Evolutionary conservation across 495 filamentous ascomycete species (phyloP), one percentile per base, ranked within the genome.

Genomic region (Polyplosphaeria fusca): DNA sequence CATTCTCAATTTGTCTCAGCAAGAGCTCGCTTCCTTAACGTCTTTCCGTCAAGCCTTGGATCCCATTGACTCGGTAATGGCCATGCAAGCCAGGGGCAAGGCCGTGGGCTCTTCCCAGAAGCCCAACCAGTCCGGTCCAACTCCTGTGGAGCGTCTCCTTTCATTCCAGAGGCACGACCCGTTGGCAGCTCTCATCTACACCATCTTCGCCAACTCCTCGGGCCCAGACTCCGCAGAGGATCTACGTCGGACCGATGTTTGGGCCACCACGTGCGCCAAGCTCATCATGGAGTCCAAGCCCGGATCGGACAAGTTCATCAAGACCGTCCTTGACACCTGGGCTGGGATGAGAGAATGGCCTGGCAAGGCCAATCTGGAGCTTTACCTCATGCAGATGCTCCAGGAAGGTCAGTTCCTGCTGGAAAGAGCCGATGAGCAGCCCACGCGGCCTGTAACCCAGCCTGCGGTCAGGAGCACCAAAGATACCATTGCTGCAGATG

Each of bases 371-470:
- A 91, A 88, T 61, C 85, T 98, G 76, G 91, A 96, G 74, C 84
- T 88, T 65, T 96, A 90, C 66, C 81, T 98, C 4, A 92, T 94
- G 88, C 85, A 89, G 67, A 86, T 92, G 54, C 80, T 98, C 18
- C 88, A 95, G 71, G 87, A 91, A 66, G 93, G 93, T 55, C 84
- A 88, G 23, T 96, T 96, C 67, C 73, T 98, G 50, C 76, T 96
- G 69, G 89, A 96, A 58, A 78, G 80, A 64, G 77, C 85, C 68
- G 80, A 87, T 73, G 85, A 89, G 73, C 66, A 72, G 68, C 56
- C 76, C 61, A 52, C 64, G 63, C 77, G 82, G 13, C 79, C 79
- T 23, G 75, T 81, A 55, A 82, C 88, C 63, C 87, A 88, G 42
- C 71, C 87, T 27, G 79, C 82, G 35, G 76, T 78, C 48, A 80